Evolutionary conservation across 1,284 basidiomycete genomes (phyloP).

Genomic region (Violaceomyces palustris): DNA sequence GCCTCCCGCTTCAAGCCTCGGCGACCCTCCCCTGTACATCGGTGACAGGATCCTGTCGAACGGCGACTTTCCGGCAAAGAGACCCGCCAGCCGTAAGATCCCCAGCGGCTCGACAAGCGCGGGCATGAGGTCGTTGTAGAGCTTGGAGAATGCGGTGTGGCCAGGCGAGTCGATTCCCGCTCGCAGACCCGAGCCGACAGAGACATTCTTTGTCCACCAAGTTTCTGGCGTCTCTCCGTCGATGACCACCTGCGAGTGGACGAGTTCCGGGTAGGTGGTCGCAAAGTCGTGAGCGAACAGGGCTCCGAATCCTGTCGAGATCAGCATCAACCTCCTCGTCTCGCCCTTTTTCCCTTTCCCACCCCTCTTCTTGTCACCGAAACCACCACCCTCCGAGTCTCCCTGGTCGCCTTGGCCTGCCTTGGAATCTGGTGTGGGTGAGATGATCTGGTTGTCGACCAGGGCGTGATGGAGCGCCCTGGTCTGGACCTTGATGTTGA

Average conservation of each 20-base stretch:
- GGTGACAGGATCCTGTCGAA: slow-evolving; percentile 35
- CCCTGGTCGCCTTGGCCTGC: neutral
- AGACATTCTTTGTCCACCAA: slow-evolving; percentile 28
- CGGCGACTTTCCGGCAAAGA: slow-evolving; percentile 20
- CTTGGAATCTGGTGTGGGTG: neutral
- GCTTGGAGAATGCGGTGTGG: slow-evolving; percentile 17
- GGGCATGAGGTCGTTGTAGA: slow-evolving; percentile 30
- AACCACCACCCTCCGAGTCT: no score
- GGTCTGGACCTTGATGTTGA: slow-evolving; percentile 16
- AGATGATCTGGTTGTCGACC: slow-evolving; percentile 7
- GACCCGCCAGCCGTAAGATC: slow-evolving; percentile 20
- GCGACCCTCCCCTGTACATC: slow-evolving; percentile 14
- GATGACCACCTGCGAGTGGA: slow-evolving; percentile 36
- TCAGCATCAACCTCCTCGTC: slow-evolving; percentile 37
- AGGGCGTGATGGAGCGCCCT: slow-evolving; percentile 22
- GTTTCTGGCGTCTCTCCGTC: slow-evolving; percentile 33
- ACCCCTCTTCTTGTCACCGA: no score
- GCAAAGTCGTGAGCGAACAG: slow-evolving; percentile 36
- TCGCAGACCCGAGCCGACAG: slow-evolving; percentile 16
- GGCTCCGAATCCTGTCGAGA: slow-evolving; percentile 31
- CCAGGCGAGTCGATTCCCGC: slow-evolving; percentile 21
- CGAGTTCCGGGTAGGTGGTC: slow-evolving; percentile 24
- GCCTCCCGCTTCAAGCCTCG: slow-evolving; percentile 19
- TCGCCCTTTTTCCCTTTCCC: no score
- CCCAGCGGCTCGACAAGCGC: slow-evolving; percentile 25